Evolutionary conservation across 73 alveolate species (phyloP).

Genomic region (Symbiodinium natans): DNA sequence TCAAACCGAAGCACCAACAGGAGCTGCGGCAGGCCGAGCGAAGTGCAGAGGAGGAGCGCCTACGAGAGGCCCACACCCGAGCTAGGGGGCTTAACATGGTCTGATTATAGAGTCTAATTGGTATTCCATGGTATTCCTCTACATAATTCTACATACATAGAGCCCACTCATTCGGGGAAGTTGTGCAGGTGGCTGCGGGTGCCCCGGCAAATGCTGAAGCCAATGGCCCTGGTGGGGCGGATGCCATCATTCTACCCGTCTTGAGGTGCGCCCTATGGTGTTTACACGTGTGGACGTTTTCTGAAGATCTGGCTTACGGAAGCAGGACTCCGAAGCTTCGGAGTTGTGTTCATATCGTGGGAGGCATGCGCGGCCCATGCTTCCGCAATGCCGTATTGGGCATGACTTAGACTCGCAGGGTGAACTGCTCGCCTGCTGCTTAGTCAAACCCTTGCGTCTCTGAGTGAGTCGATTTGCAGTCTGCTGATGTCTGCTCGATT

Average conservation of each 20-base stretch:
- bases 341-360: neutral
- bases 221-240: neutral
- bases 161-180: too few species aligned
- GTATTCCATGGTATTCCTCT: too few species aligned
- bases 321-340: neutral
- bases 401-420: slow-evolving; percentile 6
- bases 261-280: neutral
- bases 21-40: slow-evolving; percentile 23
- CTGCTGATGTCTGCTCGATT: neutral
- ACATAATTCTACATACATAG: too few species aligned
- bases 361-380: slow-evolving; percentile 6
- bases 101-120: too few species aligned
- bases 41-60: neutral
- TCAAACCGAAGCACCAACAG: too few species aligned
- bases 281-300: neutral
- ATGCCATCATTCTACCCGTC: neutral
- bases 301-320: neutral
- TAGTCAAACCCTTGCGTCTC: too few species aligned
- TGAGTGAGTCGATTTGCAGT: too few species aligned
- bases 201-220: neutral
- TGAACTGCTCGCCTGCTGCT: neutral
- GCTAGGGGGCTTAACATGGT: too few species aligned
- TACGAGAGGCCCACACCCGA: neutral
- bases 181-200: neutral
- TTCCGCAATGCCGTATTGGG: neutral